Evolutionary conservation across 768 basidiomycete species (phyloP).

Genomic region (Tricholoma bakamatsutake): DNA sequence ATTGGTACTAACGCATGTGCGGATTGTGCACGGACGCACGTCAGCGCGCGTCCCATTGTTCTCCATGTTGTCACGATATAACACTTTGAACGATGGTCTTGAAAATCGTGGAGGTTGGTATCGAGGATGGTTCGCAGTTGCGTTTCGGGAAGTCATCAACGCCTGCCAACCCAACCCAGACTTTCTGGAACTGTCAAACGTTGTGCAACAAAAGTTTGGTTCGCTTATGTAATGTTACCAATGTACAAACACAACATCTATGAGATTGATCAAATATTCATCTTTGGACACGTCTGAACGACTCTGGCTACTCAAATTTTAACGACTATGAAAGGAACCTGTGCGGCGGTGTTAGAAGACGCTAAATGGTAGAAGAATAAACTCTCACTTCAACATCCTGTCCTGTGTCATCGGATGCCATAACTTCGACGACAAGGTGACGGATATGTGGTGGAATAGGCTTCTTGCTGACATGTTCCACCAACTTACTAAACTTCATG

Average conservation of each 20-base stretch:
- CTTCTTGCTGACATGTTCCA: conserved; percentile 94
- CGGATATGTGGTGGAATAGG: conserved; percentile 78
- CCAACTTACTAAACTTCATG: conserved; percentile 88
- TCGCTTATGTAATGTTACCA: neutral
- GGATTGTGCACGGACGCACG: too few species aligned
- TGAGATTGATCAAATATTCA: neutral
- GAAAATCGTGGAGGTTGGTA: too few species aligned
- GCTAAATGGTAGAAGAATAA: neutral
- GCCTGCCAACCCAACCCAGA: too few species aligned
- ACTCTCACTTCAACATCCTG: conserved; percentile 87
- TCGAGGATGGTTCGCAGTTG: too few species aligned
- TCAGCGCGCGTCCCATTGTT: too few species aligned
- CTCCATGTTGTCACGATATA: too few species aligned
- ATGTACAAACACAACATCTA: conserved; percentile 6
- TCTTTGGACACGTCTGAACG: conserved; percentile 41
- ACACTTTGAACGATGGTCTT: too few species aligned
- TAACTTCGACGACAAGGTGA: conserved; percentile 88
- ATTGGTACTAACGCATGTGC: too few species aligned
- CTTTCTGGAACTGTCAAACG: too few species aligned
- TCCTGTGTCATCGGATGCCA: conserved; percentile 86
- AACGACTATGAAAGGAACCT: conserved; percentile 85
- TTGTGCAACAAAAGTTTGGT: neutral
- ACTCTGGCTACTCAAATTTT: conserved; percentile 33
- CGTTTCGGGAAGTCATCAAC: too few species aligned
- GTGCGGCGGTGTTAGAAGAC: conserved; percentile 1